Percentiles rank a stretch among this genome's conserved stretches.
Evolutionary conservation across 2,329 filamentous ascomycete species (phyloP).

Genomic region (Lizonia empirigonia): DNA sequence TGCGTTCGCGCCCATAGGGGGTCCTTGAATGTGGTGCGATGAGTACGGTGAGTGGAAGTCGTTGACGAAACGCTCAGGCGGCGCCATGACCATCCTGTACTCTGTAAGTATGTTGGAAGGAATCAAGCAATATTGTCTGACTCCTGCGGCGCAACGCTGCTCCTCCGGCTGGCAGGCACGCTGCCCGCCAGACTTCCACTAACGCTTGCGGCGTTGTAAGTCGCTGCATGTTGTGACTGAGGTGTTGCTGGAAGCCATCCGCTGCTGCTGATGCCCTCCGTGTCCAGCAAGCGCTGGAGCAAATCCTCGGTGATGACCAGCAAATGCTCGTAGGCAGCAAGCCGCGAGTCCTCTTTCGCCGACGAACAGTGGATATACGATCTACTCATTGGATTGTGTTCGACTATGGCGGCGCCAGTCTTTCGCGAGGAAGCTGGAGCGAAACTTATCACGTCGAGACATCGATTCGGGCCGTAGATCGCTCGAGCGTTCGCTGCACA

Average conservation of each 20-base stretch:
- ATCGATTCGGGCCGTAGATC: constrained; percentile 44
- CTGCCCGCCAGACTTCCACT: constrained; percentile 23
- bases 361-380: constrained; percentile 45
- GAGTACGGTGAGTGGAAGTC: constrained; percentile 28
- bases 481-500: constrained; percentile 40
- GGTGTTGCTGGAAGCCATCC: constrained; percentile 46
- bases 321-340: constrained; percentile 42
- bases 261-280: constrained; percentile 42
- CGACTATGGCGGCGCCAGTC: constrained; percentile 45
- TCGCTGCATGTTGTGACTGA: constrained; percentile 40
- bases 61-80: constrained; percentile 21
- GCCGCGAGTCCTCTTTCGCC: constrained; percentile 39
- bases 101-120: neutral
- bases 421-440: constrained; percentile 41
- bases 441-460: constrained; percentile 46
- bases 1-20: constrained; percentile 7
- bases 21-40: constrained; percentile 28
- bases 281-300: constrained; percentile 39
- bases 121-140: constrained; percentile 14
- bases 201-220: constrained; percentile 27
- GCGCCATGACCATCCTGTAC: constrained; percentile 3
- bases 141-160: constrained; percentile 38
- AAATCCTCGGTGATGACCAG: constrained; percentile 47
- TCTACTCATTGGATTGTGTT: constrained; percentile 44
- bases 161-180: constrained; percentile 28